Evolutionary conservation across 441 rosid species (phyloP).

Genomic region (Dalechampia spathulata): DNA sequence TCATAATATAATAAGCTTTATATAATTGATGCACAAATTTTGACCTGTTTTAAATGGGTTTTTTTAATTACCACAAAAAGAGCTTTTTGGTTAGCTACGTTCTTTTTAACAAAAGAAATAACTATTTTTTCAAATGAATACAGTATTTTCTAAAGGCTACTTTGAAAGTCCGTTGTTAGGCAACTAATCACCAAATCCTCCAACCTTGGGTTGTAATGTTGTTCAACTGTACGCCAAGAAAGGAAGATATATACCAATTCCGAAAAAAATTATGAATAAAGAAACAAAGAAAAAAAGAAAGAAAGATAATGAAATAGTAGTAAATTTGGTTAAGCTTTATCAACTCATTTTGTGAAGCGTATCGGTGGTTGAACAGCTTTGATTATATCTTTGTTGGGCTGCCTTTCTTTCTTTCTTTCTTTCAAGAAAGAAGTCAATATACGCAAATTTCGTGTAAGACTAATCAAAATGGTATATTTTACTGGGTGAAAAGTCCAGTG

Average conservation of each 20-base stretch:
- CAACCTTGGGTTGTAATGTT: constrained; percentile 15
- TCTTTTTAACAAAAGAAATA: not conserved
- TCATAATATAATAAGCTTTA: too few species aligned
- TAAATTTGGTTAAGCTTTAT: constrained; percentile 12
- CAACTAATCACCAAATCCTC: constrained; percentile 12
- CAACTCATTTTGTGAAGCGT: constrained; percentile 5
- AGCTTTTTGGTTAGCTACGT: too few species aligned
- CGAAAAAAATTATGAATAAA: constrained; percentile 7
- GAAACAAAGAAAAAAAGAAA: not conserved
- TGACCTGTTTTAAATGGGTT: too few species aligned
- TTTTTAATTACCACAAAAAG: too few species aligned
- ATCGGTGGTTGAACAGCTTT: constrained; percentile 22
- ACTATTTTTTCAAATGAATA: not conserved
- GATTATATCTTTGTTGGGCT: not conserved
- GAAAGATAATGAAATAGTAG: not conserved
- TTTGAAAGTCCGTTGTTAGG: constrained; percentile 19
- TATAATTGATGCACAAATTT: too few species aligned
- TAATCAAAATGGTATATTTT: too few species aligned
- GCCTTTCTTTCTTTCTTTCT: too few species aligned
- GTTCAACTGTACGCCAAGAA: constrained; percentile 19
- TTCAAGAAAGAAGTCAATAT: constrained; percentile 1
- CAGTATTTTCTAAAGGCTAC: not conserved
- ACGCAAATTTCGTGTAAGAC: too few species aligned
- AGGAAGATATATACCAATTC: too few species aligned
- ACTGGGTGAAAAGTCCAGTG: too few species aligned